Conservation (phyloP, 208 protist species). For the Naegleria lovaniensis region DNA sequence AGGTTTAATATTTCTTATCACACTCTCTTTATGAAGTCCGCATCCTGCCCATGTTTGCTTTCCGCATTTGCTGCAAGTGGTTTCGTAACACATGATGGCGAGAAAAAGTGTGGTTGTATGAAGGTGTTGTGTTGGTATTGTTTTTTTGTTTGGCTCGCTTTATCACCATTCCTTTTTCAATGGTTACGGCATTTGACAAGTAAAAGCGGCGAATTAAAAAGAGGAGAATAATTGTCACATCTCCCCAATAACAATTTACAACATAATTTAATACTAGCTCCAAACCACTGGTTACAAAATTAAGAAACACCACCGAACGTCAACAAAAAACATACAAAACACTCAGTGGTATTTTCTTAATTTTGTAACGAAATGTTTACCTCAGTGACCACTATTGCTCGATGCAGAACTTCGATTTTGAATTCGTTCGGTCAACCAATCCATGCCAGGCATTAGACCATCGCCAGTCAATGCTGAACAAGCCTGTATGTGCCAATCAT, state of each 20-base stretch:
- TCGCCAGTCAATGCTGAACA: conserved; percentile 81
- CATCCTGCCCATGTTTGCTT: neutral
- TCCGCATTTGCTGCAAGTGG: neutral
- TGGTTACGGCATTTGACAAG: too few relatives aligned
- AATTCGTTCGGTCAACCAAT: conserved; percentile 59
- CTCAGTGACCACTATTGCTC: too few relatives aligned
- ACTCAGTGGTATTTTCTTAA: too few relatives aligned
- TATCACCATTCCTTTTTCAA: too few relatives aligned
- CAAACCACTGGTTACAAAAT: too few relatives aligned
- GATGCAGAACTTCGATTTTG: neutral
- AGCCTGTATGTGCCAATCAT: conserved; percentile 84
- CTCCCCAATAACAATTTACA: too few relatives aligned
- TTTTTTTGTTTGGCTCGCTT: neutral
- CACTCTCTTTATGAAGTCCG: neutral
- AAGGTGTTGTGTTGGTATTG: neutral
- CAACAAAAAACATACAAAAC: too few relatives aligned
- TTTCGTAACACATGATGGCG: neutral
- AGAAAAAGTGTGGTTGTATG: neutral
- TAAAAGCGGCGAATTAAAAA: too few relatives aligned
- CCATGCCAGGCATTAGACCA: conserved; percentile 76
- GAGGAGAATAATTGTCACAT: too few relatives aligned
- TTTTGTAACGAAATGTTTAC: too few relatives aligned
- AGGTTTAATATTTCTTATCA: neutral
- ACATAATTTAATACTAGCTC: too few relatives aligned
- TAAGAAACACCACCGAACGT: too few relatives aligned